These are phyloP conservation scores for Trichosporon faecale DNA, from an alignment of 1,284 basidiomycete species.

Conservation along the genomic window DNA sequence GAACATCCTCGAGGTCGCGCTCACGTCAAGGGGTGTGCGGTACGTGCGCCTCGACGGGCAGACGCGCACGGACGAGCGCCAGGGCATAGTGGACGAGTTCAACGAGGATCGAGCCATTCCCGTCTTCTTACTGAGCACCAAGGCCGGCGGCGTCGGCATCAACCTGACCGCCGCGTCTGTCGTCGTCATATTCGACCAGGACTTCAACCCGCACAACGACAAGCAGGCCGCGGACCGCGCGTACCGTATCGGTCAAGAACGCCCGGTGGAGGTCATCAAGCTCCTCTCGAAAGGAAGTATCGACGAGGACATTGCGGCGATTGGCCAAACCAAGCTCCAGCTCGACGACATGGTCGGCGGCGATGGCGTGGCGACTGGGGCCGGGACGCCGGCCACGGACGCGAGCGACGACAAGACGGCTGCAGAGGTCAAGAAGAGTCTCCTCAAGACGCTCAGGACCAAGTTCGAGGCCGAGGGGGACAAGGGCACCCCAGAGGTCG, in stretches of 20 bases:
- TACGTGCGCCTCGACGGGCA: slow-evolving; percentile 90
- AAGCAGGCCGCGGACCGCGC: slow-evolving; percentile 95
- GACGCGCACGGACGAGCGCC: slow-evolving; percentile 89
- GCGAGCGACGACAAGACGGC: slow-evolving; percentile 57
- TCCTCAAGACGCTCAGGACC: slow-evolving; percentile 36
- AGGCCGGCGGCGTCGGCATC: slow-evolving; percentile 74
- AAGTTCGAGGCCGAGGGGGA: slow-evolving; percentile 27
- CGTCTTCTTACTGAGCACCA: slow-evolving; percentile 91
- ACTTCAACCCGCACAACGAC: slow-evolving; percentile 86
- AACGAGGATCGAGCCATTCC: slow-evolving; percentile 88
- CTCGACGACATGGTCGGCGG: slow-evolving; percentile 89
- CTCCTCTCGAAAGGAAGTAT: slow-evolving; percentile 90
- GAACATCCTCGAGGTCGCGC: slow-evolving; percentile 84
- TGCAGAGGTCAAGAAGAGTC: slow-evolving; percentile 37
- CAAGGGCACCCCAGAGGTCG: not conserved
- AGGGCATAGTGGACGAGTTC: slow-evolving; percentile 92
- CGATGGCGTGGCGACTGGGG: slow-evolving; percentile 53
- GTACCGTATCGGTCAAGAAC: slow-evolving; percentile 72
- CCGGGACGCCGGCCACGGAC: slow-evolving; percentile 57
- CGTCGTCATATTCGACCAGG: slow-evolving; percentile 95
- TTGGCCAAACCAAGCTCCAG: slow-evolving; percentile 84
- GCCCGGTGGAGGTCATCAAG: slow-evolving; percentile 65
- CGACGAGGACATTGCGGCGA: slow-evolving; percentile 89
- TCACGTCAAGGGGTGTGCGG: slow-evolving; percentile 71
- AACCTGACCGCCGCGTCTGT: slow-evolving; percentile 89